Evolutionary conservation across 805 yeast genomes (phyloP), one percentile per base, ranked within the genome.

Genomic region (Yarrowia deformans): DNA sequence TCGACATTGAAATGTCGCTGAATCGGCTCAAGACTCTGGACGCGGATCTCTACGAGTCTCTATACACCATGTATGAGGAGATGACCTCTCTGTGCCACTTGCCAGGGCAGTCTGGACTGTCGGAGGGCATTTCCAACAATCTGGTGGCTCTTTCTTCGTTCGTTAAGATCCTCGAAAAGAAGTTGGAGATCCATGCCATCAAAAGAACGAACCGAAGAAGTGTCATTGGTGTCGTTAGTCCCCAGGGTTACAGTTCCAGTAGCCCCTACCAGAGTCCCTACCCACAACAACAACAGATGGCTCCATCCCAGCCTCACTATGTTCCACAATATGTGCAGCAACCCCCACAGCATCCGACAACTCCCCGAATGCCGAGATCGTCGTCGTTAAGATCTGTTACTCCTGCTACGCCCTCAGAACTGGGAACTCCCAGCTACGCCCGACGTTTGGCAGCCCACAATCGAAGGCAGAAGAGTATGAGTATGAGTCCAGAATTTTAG

Each of bases 1-100:
- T 60, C 34, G 66, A 60, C 42, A 60, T 60, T 18, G 66, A 60
- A 19, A 60, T 60, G 66, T 60, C 66, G 42, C 42, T 60, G 32
- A 42, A 42, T 8, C 50, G 66, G 9, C 52, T 60, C 14, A 60
- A 45, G 34, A 14, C 3, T 14, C 37, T 60, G 19, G 66, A 60
- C 9, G n/a, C 34, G 6, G 66, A 60, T 18, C 66, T 60, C 52
- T 45, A 60, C 42, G 66, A 60, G 42, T 60, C 66, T 0, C 37
- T 60, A 2, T 60, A 43, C 19, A 43, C 50, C 42, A 45, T 60
- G 52, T 60, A 60, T 42, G 66, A 60, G 42, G 66, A 60, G 35
- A 60, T 60, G 66, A 45, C 66, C 6, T 18, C 66, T 2, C 52
- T 60, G 14, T 60, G 66, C 19, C 66, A 60, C 34, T 18, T 60